Base-by-base conservation (phyloP, 345 rosid genomes). In the Citrus maxima region DNA sequence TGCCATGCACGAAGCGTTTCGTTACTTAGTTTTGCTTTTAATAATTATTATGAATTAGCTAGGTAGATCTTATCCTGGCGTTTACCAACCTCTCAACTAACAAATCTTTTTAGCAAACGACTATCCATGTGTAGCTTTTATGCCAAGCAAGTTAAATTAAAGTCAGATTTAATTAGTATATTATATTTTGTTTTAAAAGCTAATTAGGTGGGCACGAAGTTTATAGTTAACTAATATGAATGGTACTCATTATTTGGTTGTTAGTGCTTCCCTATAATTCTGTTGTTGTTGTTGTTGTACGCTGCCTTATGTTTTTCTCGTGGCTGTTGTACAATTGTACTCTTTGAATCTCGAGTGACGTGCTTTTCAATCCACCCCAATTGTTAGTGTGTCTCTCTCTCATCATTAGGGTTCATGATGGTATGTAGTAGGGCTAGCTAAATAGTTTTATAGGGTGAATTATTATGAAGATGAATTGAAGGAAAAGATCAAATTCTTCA, bases 81-180 rank as follows among this genome's bases (percentile, higher is more conserved):
- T 2, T 10, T 3, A 35, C 67, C 77, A 5, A 73, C 67, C 37
- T 38, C 77, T 37, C 67, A 73, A 59, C 77, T 73, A 73, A 24
- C 67, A 38, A 60, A 73, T 73, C 67, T 37, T 55, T 5, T 35
- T 55, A 22, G 65, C 30, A 3, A 3, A 7, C 67, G 67, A 63
- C 70, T 9, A 7, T 32, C 19, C 28, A 27, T 27, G 6, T 28
- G 35, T 62, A 59, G 67, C 37, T 73, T 73, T 37, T 16, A 24
- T 59, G 32, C 55, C 28, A 54, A 72, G 24, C 58, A 46, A 72
- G 18, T 1, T 51, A 51, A 54, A 54, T 5, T 54, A 54, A 54
- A 55, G 62, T 55, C 28, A 7, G 61, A 5, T 70, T 70, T 27
- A 30, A 12, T 42, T 46, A 46, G 0, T 2, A 18, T 1, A 5